Evolutionary conservation across 768 basidiomycete genomes (phyloP), one percentile per base, ranked within the genome.

Genomic region (button mushroom (Agaricus bisporus)): DNA sequence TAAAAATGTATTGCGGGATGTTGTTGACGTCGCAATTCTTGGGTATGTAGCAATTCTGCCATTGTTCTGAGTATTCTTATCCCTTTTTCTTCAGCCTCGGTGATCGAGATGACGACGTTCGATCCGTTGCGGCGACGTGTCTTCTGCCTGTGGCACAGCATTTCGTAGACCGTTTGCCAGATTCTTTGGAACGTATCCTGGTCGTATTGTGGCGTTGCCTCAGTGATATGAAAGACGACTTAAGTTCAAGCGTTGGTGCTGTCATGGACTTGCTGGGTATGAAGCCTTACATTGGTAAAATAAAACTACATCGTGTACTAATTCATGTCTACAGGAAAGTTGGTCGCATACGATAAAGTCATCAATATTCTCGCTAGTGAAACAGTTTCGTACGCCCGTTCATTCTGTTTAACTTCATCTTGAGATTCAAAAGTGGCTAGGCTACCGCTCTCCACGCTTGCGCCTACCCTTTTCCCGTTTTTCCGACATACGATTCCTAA

Each of bases 181-280:
- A 85, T 41, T 82, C 85, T 10, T 73, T 98, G 1, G 76, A 81
- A 49, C 75, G 76, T 12, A 82, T 99, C 25, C 74, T 98, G 48
- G 74, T 85, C 7, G 91, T 97, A 2, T 72, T 99, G 6, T 98
- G 95, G 94, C 79, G 78, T 56, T 98, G 95, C 62, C 70, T 99
- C 36, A 81, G 80, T 22, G 88, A 91, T 61, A 92, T 95, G 81
- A 95, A 93, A 64, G 97, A 99, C 66, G 97, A 99, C 61, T 70
- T 99, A 2, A 92, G 93, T 58, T 98, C 93, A 48, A 98, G 95
- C 55, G 92, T 97, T 37, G 94, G 94, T 38, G 87, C 91, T 9
- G 93, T 98, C 22, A 98, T 99, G 97, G 94, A 97, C 64, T 75
- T 99, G 1, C 73, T 99, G n/a, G 90, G 94, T 93, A 58, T 55